Conservation (phyloP, 2,329 filamentous ascomycete genomes). For the Fusarium hainanense region DNA sequence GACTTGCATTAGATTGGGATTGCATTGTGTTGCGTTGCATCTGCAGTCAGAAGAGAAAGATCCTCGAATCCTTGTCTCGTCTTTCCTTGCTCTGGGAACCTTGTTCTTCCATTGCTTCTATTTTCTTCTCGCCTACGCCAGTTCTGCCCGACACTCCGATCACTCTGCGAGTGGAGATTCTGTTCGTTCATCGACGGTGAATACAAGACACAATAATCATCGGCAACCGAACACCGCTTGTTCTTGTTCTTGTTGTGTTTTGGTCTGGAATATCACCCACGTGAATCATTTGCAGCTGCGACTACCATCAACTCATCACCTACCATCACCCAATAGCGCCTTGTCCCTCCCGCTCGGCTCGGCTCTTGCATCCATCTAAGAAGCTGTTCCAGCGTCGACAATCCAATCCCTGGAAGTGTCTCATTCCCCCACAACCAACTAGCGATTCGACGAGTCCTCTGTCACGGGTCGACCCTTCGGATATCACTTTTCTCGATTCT, state of each 20-base stretch:
- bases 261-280: slow-evolving; percentile 28
- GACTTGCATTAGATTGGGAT: slow-evolving; percentile 21
- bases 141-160: slow-evolving; percentile 2
- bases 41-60: slow-evolving; percentile 25
- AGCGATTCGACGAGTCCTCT: slow-evolving; percentile 16
- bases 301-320: slow-evolving; percentile 42
- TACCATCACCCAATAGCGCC: slow-evolving; percentile 40
- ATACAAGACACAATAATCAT: not conserved
- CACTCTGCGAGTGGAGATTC: not conserved
- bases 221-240: not conserved
- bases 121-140: slow-evolving; percentile 7
- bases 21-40: slow-evolving; percentile 28
- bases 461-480: slow-evolving; percentile 27
- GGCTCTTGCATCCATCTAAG: slow-evolving; percentile 31
- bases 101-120: slow-evolving; percentile 10
- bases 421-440: slow-evolving; percentile 35
- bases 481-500: slow-evolving; percentile 38
- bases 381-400: slow-evolving; percentile 29
- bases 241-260: not conserved
- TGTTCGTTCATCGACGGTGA: not conserved
- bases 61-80: slow-evolving; percentile 24
- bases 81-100: not conserved
- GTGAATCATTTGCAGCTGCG: slow-evolving; percentile 42
- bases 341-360: slow-evolving; percentile 42
- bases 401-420: slow-evolving; percentile 25